These are phyloP conservation scores for Centella asiatica DNA, from an alignment of 129 eudicot species.

Conservation along the genomic window DNA sequence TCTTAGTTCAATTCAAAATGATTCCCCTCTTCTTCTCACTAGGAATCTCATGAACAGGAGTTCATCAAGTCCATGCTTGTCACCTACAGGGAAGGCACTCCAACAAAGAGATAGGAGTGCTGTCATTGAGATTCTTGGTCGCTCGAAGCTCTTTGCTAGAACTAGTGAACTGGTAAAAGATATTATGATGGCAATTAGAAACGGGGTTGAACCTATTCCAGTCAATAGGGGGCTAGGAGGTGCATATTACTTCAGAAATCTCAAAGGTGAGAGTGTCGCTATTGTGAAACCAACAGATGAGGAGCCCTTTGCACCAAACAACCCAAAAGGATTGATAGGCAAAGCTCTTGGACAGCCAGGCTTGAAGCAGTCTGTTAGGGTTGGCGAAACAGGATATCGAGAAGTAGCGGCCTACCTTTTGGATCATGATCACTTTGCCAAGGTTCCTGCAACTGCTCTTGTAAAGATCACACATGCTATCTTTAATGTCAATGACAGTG, in stretches of 20 bases:
- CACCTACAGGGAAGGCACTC: slow-evolving; percentile 42
- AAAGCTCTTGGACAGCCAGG: slow-evolving; percentile 81
- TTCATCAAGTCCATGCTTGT: slow-evolving; percentile 63
- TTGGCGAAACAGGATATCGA: slow-evolving; percentile 73
- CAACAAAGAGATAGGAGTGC: slow-evolving; percentile 46
- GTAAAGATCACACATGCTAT: slow-evolving; percentile 70
- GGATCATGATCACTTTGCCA: slow-evolving; percentile 59
- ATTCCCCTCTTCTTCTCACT: slow-evolving; percentile 59
- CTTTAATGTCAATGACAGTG: slow-evolving; percentile 59
- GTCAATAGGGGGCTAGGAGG: slow-evolving; percentile 70
- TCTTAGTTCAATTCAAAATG: slow-evolving; percentile 46
- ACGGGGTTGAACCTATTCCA: slow-evolving; percentile 57
- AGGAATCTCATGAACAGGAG: slow-evolving; percentile 46
- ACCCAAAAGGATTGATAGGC: slow-evolving; percentile 78
- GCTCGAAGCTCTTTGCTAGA: slow-evolving; percentile 25
- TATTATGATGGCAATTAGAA: slow-evolving; percentile 37
- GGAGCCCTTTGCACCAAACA: slow-evolving; percentile 86
- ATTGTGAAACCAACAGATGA: slow-evolving; percentile 81
- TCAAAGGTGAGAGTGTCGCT: slow-evolving; percentile 56
- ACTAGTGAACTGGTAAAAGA: slow-evolving; percentile 45
- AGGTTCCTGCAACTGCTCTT: slow-evolving; percentile 64
- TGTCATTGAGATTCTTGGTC: slow-evolving; percentile 53
- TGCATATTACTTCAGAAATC: slow-evolving; percentile 55
- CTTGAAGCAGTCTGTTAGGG: slow-evolving; percentile 55
- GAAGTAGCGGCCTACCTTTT: slow-evolving; percentile 88